Base-by-base conservation (phyloP, 805 yeast genomes). In the Candida patagonica region DNA sequence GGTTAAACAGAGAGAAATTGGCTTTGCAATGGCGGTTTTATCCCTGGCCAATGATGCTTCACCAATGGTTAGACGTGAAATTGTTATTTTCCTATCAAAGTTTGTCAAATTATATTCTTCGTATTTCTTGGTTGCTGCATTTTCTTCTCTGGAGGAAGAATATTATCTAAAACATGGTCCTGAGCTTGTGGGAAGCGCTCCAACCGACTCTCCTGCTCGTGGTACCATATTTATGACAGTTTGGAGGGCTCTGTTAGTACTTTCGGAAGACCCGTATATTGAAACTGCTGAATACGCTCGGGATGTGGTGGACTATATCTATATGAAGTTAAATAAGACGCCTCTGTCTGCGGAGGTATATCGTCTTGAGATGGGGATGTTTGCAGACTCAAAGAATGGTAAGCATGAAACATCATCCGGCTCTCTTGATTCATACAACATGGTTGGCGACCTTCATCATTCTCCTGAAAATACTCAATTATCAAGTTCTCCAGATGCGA, bases 81-180 rank as follows among this genome's bases (percentile, higher is more conserved):
- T 85, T 7, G 75, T 83, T 5, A 77, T 79, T 20, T 83, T 83
- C 52, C 71, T 87, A 40, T 81, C 92, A 27, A 73, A 78, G 34
- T 77, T 85, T 55, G 81, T 87, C 9, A 61, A 71, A 42, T 76
- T 77, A 30, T 80, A 87, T 58, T 62, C 72, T 19, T 74, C 76
- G 42, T 82, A 84, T 53, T 88, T 89, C 53, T 57, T 87, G 40
- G 92, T 89, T 1, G 80, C 88, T 43, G 95, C 96, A 0, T 87
- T 80, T 57, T 74, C 85, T 35, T 87, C 86, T 49, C 56, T 92
- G 21, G 86, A 82, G 43, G 92, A 80, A 47, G 96, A 88, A 50
- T 70, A 80, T 25, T 73, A 79, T 0, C 65, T 79, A 39, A 27
- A 49, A 62, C 75, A 42, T 33, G 72, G 76, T 42, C 76, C 83